phyloP scores from a whole-genome alignment of 768 basidiomycete species.

The Russula dissimulans region DNA sequence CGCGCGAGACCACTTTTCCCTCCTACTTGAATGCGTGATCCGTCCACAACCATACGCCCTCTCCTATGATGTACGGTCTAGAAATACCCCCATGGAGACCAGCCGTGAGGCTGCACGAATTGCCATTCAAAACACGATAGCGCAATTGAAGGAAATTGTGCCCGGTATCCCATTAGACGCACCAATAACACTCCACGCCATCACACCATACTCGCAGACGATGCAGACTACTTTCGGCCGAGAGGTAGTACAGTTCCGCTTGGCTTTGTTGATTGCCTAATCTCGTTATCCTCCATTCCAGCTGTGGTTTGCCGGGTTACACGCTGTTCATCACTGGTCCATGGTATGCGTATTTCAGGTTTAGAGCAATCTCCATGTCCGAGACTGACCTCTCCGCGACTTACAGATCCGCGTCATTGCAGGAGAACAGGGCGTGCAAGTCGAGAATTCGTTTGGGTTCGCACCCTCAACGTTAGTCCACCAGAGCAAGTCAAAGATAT shows the following conservation, averaged over 20 bases:
- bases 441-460: conserved; percentile 74
- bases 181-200: conserved; percentile 64
- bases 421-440: conserved; percentile 64
- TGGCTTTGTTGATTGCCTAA: not conserved
- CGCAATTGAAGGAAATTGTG: conserved; percentile 45
- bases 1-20: conserved; percentile 72
- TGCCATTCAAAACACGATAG: conserved; percentile 47
- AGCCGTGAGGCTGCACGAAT: conserved; percentile 49
- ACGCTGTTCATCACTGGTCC: conserved; percentile 88
- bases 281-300: conserved; percentile 23
- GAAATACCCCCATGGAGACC: conserved; percentile 80
- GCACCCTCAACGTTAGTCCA: conserved; percentile 78
- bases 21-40: conserved; percentile 49
- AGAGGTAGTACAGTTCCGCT: conserved; percentile 42
- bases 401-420: conserved; percentile 70
- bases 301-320: conserved; percentile 82
- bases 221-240: conserved; percentile 75
- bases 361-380: not conserved
- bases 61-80: conserved; percentile 66
- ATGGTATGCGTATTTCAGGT: conserved; percentile 44
- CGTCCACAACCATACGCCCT: conserved; percentile 42
- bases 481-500: conserved; percentile 63
- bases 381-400: conserved; percentile 5
- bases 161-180: conserved; percentile 42
- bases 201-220: conserved; percentile 69